Conservation (phyloP, 768 basidiomycete genomes). For the Russula vinacea region DNA sequence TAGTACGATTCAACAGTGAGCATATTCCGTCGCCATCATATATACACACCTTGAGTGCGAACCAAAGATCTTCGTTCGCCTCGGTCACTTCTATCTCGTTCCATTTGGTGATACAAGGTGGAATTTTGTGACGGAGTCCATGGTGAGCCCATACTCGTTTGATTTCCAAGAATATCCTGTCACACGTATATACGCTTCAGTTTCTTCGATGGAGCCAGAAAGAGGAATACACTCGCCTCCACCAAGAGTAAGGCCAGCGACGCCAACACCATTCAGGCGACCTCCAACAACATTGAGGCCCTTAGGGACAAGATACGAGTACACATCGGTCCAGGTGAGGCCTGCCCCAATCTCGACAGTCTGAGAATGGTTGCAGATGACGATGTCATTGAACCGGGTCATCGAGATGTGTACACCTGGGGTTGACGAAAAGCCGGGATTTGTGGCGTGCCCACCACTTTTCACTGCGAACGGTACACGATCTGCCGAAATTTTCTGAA, state of each 20-base stretch:
- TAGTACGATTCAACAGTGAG: neutral
- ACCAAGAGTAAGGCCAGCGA: conserved; percentile 32
- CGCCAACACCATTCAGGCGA: conserved; percentile 31
- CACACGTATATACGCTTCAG: neutral
- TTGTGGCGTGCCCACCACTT: conserved; percentile 32
- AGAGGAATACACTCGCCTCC: conserved; percentile 26
- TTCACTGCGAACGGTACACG: conserved; percentile 28
- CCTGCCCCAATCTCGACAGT: conserved; percentile 32
- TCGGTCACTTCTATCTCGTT: conserved; percentile 13
- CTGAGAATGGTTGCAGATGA: conserved; percentile 12
- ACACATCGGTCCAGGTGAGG: conserved; percentile 34
- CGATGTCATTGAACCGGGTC: conserved; percentile 27
- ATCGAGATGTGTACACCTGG: conserved; percentile 33
- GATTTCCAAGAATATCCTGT: conserved; percentile 38
- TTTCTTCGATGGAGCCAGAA: neutral
- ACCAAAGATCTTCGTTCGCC: conserved; percentile 22
- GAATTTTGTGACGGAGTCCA: conserved; percentile 36
- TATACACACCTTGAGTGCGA: conserved; percentile 17
- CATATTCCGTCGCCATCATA: no score
- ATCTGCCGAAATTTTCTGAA: neutral
- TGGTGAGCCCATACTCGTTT: conserved; percentile 37
- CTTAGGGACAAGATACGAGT: conserved; percentile 26
- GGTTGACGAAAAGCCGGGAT: conserved; percentile 34
- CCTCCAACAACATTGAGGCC: conserved; percentile 33
- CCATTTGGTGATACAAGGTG: conserved; percentile 37